Evolutionary conservation across 495 filamentous ascomycete species (phyloP).

Genomic region (Beverwykella pulmonaria): DNA sequence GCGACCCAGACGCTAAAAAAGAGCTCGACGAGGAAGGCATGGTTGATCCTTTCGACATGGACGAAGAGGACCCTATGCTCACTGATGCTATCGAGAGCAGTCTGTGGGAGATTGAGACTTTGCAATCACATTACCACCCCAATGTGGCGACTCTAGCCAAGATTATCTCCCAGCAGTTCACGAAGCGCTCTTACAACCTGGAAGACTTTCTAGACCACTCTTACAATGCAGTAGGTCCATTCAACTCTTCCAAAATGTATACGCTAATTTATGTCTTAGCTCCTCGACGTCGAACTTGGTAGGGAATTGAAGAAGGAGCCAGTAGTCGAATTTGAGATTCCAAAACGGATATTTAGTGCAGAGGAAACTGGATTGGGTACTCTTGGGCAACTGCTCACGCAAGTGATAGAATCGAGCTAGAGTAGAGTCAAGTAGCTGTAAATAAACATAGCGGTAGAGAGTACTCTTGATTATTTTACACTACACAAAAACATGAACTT

Average conservation of each 20-base stretch:
- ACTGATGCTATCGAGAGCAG: slow-evolving; percentile 88
- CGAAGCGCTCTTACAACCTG: slow-evolving; percentile 85
- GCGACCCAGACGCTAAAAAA: slow-evolving; percentile 58
- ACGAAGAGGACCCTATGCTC: slow-evolving; percentile 78
- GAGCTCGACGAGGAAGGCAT: slow-evolving; percentile 66
- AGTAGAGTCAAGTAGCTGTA: neutral
- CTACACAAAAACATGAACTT: neutral
- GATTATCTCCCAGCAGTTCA: slow-evolving; percentile 96
- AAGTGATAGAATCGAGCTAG: slow-evolving; percentile 24
- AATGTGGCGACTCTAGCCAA: slow-evolving; percentile 93
- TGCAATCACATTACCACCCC: slow-evolving; percentile 94
- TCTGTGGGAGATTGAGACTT: slow-evolving; percentile 88
- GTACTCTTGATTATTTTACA: neutral
- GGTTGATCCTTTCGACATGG: slow-evolving; percentile 75
- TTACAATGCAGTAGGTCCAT: slow-evolving; percentile 73
- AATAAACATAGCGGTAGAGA: neutral
- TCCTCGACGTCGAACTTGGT: slow-evolving; percentile 78
- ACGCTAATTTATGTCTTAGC: slow-evolving; percentile 47
- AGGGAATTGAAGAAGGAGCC: slow-evolving; percentile 83
- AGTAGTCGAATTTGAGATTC: slow-evolving; percentile 91
- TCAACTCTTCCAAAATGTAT: neutral
- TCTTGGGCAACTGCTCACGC: slow-evolving; percentile 41
- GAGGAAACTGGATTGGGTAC: slow-evolving; percentile 49
- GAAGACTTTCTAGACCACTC: slow-evolving; percentile 98
- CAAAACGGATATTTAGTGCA: slow-evolving; percentile 78